phyloP scores from a whole-genome alignment of 306 rosid species.

The Morella rubra region DNA sequence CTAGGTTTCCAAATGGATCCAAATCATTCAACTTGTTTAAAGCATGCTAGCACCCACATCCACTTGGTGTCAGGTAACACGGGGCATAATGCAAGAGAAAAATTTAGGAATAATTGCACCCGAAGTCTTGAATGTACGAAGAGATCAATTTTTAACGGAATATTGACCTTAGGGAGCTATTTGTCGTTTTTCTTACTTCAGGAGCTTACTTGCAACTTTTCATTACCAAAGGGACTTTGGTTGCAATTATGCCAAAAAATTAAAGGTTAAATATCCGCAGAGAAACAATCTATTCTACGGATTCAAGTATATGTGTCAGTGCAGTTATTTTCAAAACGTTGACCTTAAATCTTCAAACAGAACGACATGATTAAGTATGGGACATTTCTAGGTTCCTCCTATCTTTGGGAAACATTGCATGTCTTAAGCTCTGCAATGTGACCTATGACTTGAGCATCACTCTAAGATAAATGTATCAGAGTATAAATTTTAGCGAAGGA shows the following conservation, averaged over 20 bases:
- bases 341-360: background rate
- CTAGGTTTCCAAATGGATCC: background rate
- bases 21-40: background rate
- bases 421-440: background rate
- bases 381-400: background rate
- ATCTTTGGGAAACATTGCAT: background rate
- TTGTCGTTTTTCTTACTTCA: no score
- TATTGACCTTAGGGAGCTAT: no score
- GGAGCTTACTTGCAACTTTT: no score
- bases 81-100: background rate
- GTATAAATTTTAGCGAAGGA: background rate
- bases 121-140: no score
- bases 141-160: no score
- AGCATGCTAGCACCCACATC: background rate
- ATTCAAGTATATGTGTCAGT: background rate
- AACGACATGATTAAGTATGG: background rate
- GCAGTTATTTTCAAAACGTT: background rate
- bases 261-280: background rate
- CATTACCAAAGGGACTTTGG: no score
- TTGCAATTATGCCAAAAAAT: no score
- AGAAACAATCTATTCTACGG: background rate
- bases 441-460: background rate
- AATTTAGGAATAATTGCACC: no score
- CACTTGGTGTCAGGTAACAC: background rate
- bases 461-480: background rate